phyloP scores from a whole-genome alignment of 2,329 filamentous ascomycete genomes.

The Xylariomycetidae sp. region DNA sequence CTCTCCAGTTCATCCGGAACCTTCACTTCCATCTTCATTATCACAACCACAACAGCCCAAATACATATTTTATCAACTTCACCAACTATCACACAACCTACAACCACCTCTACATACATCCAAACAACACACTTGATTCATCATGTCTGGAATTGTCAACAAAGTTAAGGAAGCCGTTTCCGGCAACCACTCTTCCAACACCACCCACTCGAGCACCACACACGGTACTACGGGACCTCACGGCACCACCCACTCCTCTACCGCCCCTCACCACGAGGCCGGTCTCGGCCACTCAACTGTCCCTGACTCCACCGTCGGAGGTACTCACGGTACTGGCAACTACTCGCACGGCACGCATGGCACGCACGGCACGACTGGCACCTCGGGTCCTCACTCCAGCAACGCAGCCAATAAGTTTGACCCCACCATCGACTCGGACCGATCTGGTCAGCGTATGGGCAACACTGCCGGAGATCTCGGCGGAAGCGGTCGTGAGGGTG shows the following conservation, averaged over 20 bases:
- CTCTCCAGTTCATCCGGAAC: no score
- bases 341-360: conserved; percentile 18
- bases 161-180: conserved; percentile 55
- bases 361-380: conserved; percentile 35
- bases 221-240: conserved; percentile 29
- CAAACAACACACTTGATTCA: conserved; percentile 24
- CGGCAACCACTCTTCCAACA: conserved; percentile 34
- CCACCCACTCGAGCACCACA: conserved; percentile 15
- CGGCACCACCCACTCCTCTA: conserved; percentile 23
- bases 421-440: conserved; percentile 51
- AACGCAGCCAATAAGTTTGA: conserved; percentile 47
- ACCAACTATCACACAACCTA: background rate
- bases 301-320: conserved; percentile 18
- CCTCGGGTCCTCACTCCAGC: conserved; percentile 41
- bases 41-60: conserved; percentile 11
- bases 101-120: background rate
- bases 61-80: background rate
- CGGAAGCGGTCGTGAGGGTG: conserved; percentile 27
- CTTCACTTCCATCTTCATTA: background rate
- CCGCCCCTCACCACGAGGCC: conserved; percentile 30
- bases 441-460: conserved; percentile 22
- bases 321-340: conserved; percentile 19
- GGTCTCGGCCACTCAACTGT: conserved; percentile 28
- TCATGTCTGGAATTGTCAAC: conserved; percentile 54
- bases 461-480: conserved; percentile 23